Percentiles rank a stretch among this genome's conserved stretches.
Conservation (phyloP, 495 filamentous ascomycete species). For the Tetracladium marchalianum region DNA sequence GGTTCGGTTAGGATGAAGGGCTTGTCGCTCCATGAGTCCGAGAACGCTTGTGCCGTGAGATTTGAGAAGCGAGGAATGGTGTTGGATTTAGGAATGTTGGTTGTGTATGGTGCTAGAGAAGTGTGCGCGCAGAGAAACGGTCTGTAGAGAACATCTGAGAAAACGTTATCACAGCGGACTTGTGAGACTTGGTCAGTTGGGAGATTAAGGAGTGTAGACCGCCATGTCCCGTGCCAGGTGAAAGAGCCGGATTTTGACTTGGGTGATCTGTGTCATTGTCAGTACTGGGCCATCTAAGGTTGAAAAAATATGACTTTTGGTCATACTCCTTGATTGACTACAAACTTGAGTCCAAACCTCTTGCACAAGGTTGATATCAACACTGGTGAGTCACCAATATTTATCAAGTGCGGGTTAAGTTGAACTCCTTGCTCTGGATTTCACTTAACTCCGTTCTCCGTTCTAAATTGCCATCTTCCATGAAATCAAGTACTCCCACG, state of each 20-base stretch:
- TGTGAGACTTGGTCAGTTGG: conserved; percentile 34
- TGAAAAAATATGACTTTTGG: not conserved
- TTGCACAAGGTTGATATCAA: too few relatives aligned
- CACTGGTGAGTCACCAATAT: too few relatives aligned
- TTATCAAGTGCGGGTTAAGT: too few relatives aligned
- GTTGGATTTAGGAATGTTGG: conserved; percentile 63
- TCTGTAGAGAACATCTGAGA: conserved; percentile 82
- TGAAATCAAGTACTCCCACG: too few relatives aligned
- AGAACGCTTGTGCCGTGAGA: conserved; percentile 64
- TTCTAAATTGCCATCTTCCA: too few relatives aligned
- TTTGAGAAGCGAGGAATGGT: conserved; percentile 59
- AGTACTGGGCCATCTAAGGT: not conserved
- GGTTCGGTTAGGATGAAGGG: conserved; percentile 85
- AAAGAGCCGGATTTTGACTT: conserved; percentile 32
- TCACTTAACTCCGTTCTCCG: too few relatives aligned
- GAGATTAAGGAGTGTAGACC: conserved; percentile 64
- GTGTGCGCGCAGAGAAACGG: conserved; percentile 86
- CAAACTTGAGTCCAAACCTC: too few relatives aligned
- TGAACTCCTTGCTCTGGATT: too few relatives aligned
- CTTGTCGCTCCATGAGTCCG: conserved; percentile 60
- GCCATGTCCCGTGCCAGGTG: conserved; percentile 80
- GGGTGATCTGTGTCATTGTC: conserved; percentile 8
- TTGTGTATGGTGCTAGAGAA: conserved; percentile 50
- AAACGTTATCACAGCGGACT: conserved; percentile 70
- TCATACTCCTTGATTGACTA: too few relatives aligned